A percentile compares a stretch with the other conserved stretches of the same genome.
Conservation (phyloP, 2,329 filamentous ascomycete genomes). For the Botrytis fabae region DNA sequence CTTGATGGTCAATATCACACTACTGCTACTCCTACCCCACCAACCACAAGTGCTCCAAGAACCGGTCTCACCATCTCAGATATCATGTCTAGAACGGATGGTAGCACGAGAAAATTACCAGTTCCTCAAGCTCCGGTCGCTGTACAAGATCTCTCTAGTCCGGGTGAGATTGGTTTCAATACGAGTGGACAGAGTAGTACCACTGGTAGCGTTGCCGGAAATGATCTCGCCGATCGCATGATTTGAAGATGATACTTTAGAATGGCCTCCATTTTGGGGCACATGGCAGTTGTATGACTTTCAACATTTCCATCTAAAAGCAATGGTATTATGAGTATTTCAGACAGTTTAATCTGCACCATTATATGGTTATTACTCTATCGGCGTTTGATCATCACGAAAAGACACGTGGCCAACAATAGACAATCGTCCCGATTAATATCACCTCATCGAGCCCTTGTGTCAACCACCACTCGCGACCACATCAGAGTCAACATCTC, state of each 20-base stretch:
- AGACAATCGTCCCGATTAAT: conserved; percentile 3
- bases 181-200: conserved; percentile 76
- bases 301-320: not conserved
- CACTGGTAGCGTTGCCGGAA: conserved; percentile 74
- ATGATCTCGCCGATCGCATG: conserved; percentile 62
- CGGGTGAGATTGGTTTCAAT: conserved; percentile 57
- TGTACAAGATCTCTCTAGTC: conserved; percentile 78
- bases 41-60: conserved; percentile 47
- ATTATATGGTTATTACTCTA: not conserved
- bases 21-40: conserved; percentile 51
- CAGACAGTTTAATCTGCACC: not conserved
- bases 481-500: not conserved
- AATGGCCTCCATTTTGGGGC: not conserved
- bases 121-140: conserved; percentile 87
- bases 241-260: conserved; percentile 28
- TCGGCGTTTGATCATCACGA: not conserved
- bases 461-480: not conserved
- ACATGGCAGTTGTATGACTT: not conserved
- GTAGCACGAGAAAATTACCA: conserved; percentile 84
- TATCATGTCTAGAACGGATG: conserved; percentile 87
- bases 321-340: not conserved
- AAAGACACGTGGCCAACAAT: not conserved
- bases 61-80: conserved; percentile 82
- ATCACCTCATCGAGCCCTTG: not conserved
- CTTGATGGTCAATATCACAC: conserved; percentile 46